These are phyloP conservation scores for Phytophthora lateralis DNA, from an alignment of 352 stramenopile species.

Conservation along the genomic window DNA sequence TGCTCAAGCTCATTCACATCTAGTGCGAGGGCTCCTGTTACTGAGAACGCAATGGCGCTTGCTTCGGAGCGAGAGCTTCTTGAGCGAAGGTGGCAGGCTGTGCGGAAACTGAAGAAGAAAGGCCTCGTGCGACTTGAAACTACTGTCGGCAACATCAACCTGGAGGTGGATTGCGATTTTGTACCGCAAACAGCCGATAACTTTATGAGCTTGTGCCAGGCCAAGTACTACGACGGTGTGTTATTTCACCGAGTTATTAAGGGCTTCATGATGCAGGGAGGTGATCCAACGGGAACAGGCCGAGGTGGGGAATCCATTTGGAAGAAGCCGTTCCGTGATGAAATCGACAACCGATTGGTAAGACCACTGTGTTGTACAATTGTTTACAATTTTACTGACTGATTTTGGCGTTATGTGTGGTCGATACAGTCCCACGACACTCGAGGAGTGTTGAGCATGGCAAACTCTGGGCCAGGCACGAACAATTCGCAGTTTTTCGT, in stretches of 20 bases:
- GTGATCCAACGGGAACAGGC: conserved; percentile 94
- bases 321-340: conserved; percentile 94
- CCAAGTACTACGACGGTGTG: conserved; percentile 94
- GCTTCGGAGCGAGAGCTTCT: conserved; percentile 66
- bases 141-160: conserved; percentile 93
- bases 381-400: neutral
- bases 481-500: conserved; percentile 99
- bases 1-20: conserved; percentile 96
- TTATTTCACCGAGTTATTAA: conserved; percentile 97
- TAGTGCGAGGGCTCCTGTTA: conserved; percentile 85
- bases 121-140: conserved; percentile 96
- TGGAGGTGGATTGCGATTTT: conserved; percentile 97
- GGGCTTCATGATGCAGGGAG: conserved; percentile 97
- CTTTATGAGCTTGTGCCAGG: conserved; percentile 95
- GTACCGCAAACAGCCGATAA: conserved; percentile 96
- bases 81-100: conserved; percentile 84
- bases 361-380: conserved; percentile 1
- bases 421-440: conserved; percentile 77
- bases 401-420: conserved; percentile 7
- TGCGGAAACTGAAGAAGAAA: conserved; percentile 95
- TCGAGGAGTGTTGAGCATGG: conserved; percentile 95
- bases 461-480: conserved; percentile 95
- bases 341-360: conserved; percentile 96
- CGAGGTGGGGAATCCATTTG: conserved; percentile 95
- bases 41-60: conserved; percentile 51